Percentiles rank a stretch among this genome's conserved stretches.
Conservation (phyloP, 116 monocot species). For the Zostera marina region DNA sequence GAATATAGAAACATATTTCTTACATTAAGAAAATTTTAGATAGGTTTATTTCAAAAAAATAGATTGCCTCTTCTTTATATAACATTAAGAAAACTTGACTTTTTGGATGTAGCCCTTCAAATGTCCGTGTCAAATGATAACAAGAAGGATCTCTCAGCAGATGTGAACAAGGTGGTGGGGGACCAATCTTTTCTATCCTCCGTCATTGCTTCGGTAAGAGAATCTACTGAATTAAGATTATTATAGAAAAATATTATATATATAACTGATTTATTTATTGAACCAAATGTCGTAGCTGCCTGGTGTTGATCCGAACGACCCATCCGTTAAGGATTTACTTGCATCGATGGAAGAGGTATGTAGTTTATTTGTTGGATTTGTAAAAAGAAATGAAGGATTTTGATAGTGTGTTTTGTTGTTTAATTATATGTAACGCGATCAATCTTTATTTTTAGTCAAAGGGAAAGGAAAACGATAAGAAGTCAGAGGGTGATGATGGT, state of each 20-base stretch:
- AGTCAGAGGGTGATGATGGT: conserved; percentile 1
- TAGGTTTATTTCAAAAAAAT: too few species aligned
- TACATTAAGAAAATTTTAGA: too few species aligned
- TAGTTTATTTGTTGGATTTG: too few species aligned
- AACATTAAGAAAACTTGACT: too few species aligned
- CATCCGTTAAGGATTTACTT: conserved; percentile 64
- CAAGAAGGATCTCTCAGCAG: conserved; percentile 20
- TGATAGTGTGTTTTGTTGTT: neutral
- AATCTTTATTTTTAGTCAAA: neutral
- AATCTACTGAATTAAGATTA: neutral
- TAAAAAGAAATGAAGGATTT: neutral
- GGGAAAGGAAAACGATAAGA: conserved; percentile 10
- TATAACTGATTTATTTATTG: neutral
- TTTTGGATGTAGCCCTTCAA: conserved; percentile 53
- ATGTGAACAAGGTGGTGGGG: conserved; percentile 62
- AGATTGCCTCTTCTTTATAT: neutral
- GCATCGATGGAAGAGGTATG: conserved; percentile 58
- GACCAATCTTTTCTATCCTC: conserved; percentile 89
- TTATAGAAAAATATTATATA: neutral
- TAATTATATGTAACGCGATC: neutral
- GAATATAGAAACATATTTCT: too few species aligned
- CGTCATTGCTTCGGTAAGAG: conserved; percentile 68
- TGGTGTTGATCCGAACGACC: conserved; percentile 89
- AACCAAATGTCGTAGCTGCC: conserved; percentile 37
- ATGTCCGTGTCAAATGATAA: conserved; percentile 65